These are phyloP conservation scores for Colletotrichum tanaceti DNA, from an alignment of 2,329 filamentous ascomycete genomes.

Conservation along the genomic window DNA sequence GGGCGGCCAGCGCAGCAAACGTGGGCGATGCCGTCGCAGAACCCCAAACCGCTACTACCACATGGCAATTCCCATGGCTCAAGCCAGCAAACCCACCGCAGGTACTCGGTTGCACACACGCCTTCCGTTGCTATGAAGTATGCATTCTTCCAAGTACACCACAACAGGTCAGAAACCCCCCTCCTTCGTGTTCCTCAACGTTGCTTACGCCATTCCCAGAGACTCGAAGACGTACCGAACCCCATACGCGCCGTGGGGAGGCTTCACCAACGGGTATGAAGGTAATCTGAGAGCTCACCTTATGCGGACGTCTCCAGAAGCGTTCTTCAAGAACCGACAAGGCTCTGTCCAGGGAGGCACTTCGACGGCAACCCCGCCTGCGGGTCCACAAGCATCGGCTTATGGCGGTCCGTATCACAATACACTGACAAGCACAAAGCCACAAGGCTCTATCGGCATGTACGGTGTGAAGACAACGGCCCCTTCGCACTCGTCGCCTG, in stretches of 20 bases:
- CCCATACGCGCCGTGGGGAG: constrained; percentile 67
- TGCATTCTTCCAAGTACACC: constrained; percentile 68
- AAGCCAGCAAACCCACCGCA: constrained; percentile 38
- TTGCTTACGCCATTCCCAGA: constrained; percentile 50
- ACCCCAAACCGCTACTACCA: background rate
- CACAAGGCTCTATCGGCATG: constrained; percentile 36
- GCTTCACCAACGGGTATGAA: constrained; percentile 72
- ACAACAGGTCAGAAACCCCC: constrained; percentile 62
- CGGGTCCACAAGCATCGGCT: constrained; percentile 8
- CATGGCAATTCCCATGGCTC: constrained; percentile 16
- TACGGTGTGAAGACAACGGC: constrained; percentile 39
- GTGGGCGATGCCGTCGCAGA: constrained; percentile 29
- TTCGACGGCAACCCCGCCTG: constrained; percentile 18
- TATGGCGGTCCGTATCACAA: constrained; percentile 31
- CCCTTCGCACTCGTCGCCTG: constrained; percentile 35
- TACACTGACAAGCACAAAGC: constrained; percentile 22
- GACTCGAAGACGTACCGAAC: constrained; percentile 68
- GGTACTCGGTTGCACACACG: constrained; percentile 38
- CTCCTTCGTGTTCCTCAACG: background rate
- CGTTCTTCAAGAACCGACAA: constrained; percentile 47
- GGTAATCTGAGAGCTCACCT: constrained; percentile 61
- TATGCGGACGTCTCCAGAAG: constrained; percentile 52
- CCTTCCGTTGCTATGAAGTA: constrained; percentile 63
- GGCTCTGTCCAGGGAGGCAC: constrained; percentile 40
- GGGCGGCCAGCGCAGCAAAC: constrained; percentile 22